A percentile compares a stretch with the other conserved stretches of the same genome.
Conservation (phyloP, 2,329 filamentous ascomycete species). For the Chalaropsis ovoidea region DNA sequence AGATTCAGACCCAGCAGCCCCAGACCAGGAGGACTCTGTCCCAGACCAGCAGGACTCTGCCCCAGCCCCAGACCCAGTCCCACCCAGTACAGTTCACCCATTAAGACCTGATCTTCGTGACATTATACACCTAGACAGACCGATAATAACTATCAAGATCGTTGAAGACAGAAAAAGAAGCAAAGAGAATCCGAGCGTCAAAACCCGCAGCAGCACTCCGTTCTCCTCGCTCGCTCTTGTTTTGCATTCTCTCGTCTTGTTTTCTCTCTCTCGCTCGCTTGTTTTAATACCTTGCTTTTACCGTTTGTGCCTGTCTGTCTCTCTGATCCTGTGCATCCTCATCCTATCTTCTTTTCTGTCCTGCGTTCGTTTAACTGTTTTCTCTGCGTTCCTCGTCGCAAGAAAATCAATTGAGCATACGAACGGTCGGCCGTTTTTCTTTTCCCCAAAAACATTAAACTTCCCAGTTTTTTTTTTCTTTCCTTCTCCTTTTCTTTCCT, state of each 20-base stretch:
- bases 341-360: constrained; percentile 7
- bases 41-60: too few relatives aligned
- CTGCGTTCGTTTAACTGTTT: constrained; percentile 15
- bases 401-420: background rate
- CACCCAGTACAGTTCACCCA: background rate
- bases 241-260: background rate
- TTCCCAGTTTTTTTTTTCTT: background rate
- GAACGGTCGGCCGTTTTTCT: background rate
- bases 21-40: too few relatives aligned
- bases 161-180: background rate
- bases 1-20: too few relatives aligned
- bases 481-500: background rate
- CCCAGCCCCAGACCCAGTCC: background rate
- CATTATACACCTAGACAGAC: background rate
- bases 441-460: background rate
- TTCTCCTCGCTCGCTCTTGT: background rate
- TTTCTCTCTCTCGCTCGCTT: background rate
- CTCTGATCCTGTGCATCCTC: background rate
- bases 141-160: background rate
- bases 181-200: constrained; percentile 9
- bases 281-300: constrained; percentile 10
- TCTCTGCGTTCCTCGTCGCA: background rate
- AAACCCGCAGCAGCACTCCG: background rate
- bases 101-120: background rate
- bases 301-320: background rate